Conservation (phyloP, 2,329 filamentous ascomycete genomes). For the Hymenoscyphus scutula region DNA sequence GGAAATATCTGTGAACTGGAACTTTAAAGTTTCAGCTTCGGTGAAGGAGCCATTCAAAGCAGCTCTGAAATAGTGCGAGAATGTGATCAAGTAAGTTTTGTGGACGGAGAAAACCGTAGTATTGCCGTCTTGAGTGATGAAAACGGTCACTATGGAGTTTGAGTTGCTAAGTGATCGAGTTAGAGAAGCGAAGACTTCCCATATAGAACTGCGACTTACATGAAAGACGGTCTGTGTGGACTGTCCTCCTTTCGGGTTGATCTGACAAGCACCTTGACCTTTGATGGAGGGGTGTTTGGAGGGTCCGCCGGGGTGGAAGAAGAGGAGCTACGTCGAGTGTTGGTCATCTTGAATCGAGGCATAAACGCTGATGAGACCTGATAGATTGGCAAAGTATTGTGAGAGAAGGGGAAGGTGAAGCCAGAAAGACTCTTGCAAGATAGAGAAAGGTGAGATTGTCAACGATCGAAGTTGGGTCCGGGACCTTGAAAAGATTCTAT, state of each 20-base stretch:
- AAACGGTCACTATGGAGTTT: background rate
- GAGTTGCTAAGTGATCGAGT: background rate
- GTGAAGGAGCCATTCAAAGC: slow-evolving; percentile 12
- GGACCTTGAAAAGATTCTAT: too few relatives aligned
- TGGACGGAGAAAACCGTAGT: slow-evolving; percentile 12
- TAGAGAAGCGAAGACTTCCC: background rate
- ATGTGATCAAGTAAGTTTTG: slow-evolving; percentile 11
- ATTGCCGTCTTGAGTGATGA: background rate
- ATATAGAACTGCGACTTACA: background rate
- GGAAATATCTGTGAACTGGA: background rate
- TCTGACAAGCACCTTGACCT: background rate
- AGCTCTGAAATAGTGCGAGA: slow-evolving; percentile 18
- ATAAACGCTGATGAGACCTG: background rate
- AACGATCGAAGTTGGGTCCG: too few relatives aligned
- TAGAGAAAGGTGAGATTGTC: too few relatives aligned
- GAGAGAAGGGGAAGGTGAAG: too few relatives aligned
- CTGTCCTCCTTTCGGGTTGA: background rate
- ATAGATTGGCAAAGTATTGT: too few relatives aligned
- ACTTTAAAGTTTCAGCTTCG: background rate
- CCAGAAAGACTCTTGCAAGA: too few relatives aligned
- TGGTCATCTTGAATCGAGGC: background rate
- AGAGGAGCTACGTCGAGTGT: background rate
- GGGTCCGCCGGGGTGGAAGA: background rate
- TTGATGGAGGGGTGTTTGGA: background rate
- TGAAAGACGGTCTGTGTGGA: background rate